phyloP scores from a whole-genome alignment of 1,284 basidiomycete species.

The Megacollybia platyphylla region DNA sequence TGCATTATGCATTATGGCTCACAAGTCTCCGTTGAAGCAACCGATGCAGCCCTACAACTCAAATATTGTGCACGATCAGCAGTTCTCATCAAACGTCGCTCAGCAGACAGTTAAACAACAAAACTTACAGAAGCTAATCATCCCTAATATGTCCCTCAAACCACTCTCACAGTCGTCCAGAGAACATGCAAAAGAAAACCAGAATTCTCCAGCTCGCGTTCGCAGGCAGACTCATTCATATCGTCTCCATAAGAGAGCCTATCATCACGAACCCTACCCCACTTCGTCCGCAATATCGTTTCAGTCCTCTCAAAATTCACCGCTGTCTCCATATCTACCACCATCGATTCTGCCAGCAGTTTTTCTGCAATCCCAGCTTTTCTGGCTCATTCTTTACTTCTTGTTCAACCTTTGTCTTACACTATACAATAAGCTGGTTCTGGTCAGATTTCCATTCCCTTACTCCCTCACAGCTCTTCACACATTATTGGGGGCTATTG shows the following conservation, averaged over 20 bases:
- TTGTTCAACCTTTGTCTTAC: constrained; percentile 82
- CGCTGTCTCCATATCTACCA: constrained; percentile 4
- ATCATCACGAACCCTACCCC: constrained; percentile 12
- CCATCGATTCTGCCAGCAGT: constrained; percentile 2
- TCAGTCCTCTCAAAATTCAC: constrained; percentile 3
- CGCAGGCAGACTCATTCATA: not conserved
- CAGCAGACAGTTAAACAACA: not conserved
- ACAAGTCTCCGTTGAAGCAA: too few relatives aligned
- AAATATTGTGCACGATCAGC: not conserved
- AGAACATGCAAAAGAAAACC: not conserved
- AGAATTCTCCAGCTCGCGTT: not conserved
- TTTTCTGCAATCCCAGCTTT: constrained; percentile 13
- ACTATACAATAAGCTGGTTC: constrained; percentile 84
- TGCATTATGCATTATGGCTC: too few relatives aligned
- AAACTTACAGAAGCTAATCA: not conserved
- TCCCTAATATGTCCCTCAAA: not conserved
- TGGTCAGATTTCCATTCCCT: constrained; percentile 85
- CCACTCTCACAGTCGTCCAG: not conserved
- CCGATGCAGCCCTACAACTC: not conserved
- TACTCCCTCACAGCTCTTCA: constrained; percentile 85
- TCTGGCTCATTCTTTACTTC: constrained; percentile 78
- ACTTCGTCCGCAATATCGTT: constrained; percentile 7
- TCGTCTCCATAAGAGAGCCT: constrained; percentile 9
- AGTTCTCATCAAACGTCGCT: not conserved
- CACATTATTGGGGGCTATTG: constrained; percentile 71